Percentiles rank a stretch among this genome's conserved stretches.
Conservation (phyloP, 1,284 basidiomycete genomes). For the Grifola frondosa region DNA sequence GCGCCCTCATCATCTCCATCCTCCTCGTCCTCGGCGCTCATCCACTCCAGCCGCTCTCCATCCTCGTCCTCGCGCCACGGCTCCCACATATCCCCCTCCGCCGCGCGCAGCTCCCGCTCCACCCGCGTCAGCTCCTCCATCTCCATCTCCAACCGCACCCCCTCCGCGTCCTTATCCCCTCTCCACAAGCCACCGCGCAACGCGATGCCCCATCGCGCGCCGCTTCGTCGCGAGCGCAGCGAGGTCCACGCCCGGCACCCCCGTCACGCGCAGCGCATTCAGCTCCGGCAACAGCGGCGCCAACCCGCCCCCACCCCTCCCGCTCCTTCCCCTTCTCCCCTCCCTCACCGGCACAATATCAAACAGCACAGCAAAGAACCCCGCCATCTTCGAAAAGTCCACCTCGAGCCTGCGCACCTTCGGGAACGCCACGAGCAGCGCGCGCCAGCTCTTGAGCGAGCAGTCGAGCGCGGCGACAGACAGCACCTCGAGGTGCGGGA, state of each 20-base stretch:
- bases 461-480: constrained; percentile 48
- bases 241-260: constrained; percentile 19
- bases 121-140: constrained; percentile 8
- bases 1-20: constrained; percentile 13
- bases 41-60: constrained; percentile 23
- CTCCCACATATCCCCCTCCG: constrained; percentile 9
- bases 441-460: constrained; percentile 35
- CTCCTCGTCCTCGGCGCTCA: constrained; percentile 22
- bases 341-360: constrained; percentile 2
- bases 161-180: constrained; percentile 23
- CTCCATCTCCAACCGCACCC: constrained; percentile 19
- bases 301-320: background rate
- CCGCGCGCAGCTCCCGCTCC: constrained; percentile 4
- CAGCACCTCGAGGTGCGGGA: constrained; percentile 42
- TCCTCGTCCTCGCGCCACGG: constrained; percentile 23
- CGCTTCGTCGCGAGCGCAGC: constrained; percentile 21
- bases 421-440: constrained; percentile 37
- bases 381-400: constrained; percentile 42
- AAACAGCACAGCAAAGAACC: constrained; percentile 38
- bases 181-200: constrained; percentile 25
- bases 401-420: constrained; percentile 44
- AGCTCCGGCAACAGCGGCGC: constrained; percentile 28
- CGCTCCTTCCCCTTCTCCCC: background rate
- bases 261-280: constrained; percentile 22
- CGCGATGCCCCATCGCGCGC: constrained; percentile 13